Conservation (phyloP, 2,329 filamentous ascomycete genomes). For the Epichloe bromicola region DNA sequence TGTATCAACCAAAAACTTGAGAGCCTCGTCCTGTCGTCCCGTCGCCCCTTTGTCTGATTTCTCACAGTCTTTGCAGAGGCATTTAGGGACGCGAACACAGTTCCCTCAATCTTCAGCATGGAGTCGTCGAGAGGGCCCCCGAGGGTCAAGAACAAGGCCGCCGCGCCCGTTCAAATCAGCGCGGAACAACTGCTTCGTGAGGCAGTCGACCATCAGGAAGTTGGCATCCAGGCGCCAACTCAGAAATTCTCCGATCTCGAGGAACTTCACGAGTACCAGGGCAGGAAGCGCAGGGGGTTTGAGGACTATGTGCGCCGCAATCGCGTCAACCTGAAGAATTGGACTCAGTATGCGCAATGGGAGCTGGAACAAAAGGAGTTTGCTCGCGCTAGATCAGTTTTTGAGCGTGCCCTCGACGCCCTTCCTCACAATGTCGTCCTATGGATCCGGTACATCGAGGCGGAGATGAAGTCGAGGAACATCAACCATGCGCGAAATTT, state of each 20-base stretch:
- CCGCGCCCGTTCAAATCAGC: constrained; percentile 81
- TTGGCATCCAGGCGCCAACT: constrained; percentile 74
- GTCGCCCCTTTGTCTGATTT: constrained; percentile 9
- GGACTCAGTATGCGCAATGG: constrained; percentile 96
- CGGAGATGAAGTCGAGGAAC: constrained; percentile 85
- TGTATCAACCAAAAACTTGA: constrained; percentile 1
- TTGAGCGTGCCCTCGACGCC: constrained; percentile 87
- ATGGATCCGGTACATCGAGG: constrained; percentile 89
- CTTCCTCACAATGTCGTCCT: constrained; percentile 75
- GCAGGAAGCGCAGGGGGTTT: constrained; percentile 89
- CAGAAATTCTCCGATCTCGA: constrained; percentile 94
- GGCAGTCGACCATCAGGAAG: constrained; percentile 92
- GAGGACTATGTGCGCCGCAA: constrained; percentile 97
- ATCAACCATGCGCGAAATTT: constrained; percentile 96
- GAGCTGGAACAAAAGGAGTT: constrained; percentile 96
- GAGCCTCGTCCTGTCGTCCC: not conserved
- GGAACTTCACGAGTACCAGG: constrained; percentile 95
- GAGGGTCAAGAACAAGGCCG: constrained; percentile 96
- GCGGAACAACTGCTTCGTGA: constrained; percentile 95
- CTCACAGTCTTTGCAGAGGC: not conserved
- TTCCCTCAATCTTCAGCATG: constrained; percentile 38
- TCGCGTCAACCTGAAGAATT: constrained; percentile 93
- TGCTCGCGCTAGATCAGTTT: constrained; percentile 78
- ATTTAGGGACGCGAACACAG: not conserved
- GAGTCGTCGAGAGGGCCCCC: constrained; percentile 89